Evolutionary conservation across 2,329 filamentous ascomycete genomes (phyloP), one percentile per base, ranked within the genome.

Genomic region (Stachybotrys elegans): DNA sequence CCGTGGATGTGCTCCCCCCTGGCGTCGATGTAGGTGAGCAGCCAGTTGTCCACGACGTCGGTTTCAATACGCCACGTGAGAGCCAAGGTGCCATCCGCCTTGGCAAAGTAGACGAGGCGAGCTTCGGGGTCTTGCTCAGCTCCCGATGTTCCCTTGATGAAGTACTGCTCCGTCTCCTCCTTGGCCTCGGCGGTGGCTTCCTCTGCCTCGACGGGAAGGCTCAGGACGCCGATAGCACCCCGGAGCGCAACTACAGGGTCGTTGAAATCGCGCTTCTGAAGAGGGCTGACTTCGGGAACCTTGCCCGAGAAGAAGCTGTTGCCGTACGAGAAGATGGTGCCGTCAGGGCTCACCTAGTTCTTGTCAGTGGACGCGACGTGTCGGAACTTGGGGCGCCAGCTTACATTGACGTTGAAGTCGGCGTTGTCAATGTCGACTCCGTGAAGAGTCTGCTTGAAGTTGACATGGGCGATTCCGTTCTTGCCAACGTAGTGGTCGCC

Each of bases 381-480:
- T 17, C 6, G n/a, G n/a, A n/a, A n/a, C n/a, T n/a, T n/a, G n/a
- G n/a, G n/a, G n/a, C n/a, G n/a, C n/a, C n/a, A n/a, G 65, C 75
- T 63, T 51, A 80, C 75, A 49, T 81, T 81, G 39, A 81, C 74
- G 42, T 80, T 79, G 53, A 80, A 78, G 54, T 79, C 75, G 1
- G 73, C 75, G 51, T 81, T 81, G 51, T 81, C 78, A 47, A 83
- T 72, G 48, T 81, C 78, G 20, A 81, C 56, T 2, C 72, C 78
- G 43, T 80, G 73, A 6, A 67, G 62, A 0, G 76, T 81, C 61
- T 82, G 79, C 60, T 75, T 77, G 55, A 81, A 78, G 57, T 79
- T 70, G 49, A 80, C 75, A 52, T 82, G 78, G 1, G 67, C 68
- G 47, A 82, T 65, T 8, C 77, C 76, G 43, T 78, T 79, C 37